These are phyloP conservation scores for peach (Prunus persica) DNA, from an alignment of 306 rosid species.

Conservation along the genomic window DNA sequence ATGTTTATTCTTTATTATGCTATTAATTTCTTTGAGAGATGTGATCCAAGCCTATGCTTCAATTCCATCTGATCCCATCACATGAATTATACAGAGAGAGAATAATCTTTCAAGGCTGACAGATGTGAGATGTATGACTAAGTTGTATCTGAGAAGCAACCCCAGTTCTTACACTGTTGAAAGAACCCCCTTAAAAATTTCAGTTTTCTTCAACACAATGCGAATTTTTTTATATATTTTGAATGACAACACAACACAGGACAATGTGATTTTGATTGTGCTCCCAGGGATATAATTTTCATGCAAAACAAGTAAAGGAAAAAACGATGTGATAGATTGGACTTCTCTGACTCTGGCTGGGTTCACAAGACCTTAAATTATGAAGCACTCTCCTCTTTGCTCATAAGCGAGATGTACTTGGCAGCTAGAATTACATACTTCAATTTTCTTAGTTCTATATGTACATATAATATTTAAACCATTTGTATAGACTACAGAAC, in stretches of 20 bases:
- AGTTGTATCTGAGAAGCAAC: conserved; percentile 7
- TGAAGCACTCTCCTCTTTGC: background rate
- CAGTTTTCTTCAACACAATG: background rate
- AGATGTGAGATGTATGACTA: conserved; percentile 1
- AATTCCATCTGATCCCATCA: background rate
- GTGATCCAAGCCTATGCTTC: background rate
- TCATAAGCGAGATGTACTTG: background rate
- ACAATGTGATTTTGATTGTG: conserved; percentile 3
- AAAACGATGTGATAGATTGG: conserved; percentile 5
- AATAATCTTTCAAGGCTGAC: conserved; percentile 12
- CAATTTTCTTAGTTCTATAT: background rate
- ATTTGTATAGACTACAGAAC: background rate
- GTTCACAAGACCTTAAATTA: background rate
- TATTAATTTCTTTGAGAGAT: background rate
- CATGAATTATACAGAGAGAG: background rate
- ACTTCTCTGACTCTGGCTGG: background rate
- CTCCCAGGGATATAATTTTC: background rate
- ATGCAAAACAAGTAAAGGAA: background rate
- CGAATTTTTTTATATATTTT: no score
- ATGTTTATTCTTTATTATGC: background rate
- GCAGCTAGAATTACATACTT: background rate
- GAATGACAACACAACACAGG: no score
- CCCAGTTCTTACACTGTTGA: conserved; percentile 1
- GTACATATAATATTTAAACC: background rate
- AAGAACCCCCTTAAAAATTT: background rate